A percentile compares a stretch with the other conserved stretches of the same genome.
phyloP scores from a whole-genome alignment of 495 filamentous ascomycete genomes.

The Aspergillus cavernicola region DNA sequence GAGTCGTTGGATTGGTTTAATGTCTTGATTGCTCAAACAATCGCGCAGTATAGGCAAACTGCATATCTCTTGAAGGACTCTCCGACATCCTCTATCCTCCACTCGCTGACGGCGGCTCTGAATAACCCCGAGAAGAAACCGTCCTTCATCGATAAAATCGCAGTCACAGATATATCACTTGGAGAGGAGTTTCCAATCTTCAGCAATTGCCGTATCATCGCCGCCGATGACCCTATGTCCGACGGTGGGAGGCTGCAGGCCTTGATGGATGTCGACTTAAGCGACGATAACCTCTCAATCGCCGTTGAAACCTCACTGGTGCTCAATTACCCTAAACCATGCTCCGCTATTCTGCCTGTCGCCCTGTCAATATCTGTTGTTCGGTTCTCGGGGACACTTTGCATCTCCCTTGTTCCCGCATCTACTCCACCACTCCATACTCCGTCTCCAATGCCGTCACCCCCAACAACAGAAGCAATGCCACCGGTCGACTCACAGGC shows the following conservation, averaged over 20 bases:
- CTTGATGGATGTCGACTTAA: constrained; percentile 92
- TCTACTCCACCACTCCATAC: constrained; percentile 39
- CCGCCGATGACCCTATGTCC: constrained; percentile 45
- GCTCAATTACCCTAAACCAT: constrained; percentile 86
- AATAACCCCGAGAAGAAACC: constrained; percentile 79
- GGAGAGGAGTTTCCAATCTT: constrained; percentile 98
- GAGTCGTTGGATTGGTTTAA: constrained; percentile 99
- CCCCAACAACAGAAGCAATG: constrained; percentile 18
- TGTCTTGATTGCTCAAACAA: constrained; percentile 92
- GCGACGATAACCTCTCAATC: constrained; percentile 85
- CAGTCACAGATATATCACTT: constrained; percentile 85
- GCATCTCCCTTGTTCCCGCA: constrained; percentile 81
- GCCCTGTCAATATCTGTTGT: constrained; percentile 88
- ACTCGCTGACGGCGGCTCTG: constrained; percentile 80
- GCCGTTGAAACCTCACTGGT: constrained; percentile 91
- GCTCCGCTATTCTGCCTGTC: constrained; percentile 88
- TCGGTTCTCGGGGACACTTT: constrained; percentile 89
- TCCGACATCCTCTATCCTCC: constrained; percentile 71
- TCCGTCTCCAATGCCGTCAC: constrained; percentile 31
- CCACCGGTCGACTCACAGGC: constrained; percentile 1
- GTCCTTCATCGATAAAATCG: constrained; percentile 87
- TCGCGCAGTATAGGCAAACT: constrained; percentile 90
- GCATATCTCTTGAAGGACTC: constrained; percentile 75
- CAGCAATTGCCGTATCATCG: constrained; percentile 94
- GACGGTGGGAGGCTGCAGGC: constrained; percentile 75